phyloP scores from a whole-genome alignment of 306 rosid genomes.

The Luffa acutangula region DNA sequence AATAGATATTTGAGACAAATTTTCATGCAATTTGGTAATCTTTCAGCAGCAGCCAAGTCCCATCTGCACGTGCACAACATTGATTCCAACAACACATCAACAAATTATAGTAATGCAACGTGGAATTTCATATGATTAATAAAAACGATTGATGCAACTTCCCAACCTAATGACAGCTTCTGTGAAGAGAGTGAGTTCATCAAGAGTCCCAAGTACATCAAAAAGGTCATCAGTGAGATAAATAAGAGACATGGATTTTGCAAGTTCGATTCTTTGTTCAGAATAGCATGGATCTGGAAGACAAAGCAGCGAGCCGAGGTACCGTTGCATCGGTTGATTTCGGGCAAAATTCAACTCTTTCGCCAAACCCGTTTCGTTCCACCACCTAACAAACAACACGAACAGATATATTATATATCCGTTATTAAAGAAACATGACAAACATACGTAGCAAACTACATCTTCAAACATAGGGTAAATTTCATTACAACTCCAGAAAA shows the following conservation, averaged over 20 bases:
- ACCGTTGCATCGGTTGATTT: conserved; percentile 67
- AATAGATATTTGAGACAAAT: conserved; percentile 35
- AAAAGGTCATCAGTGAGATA: conserved; percentile 53
- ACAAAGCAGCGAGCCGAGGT: conserved; percentile 41
- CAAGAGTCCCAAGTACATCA: conserved; percentile 41
- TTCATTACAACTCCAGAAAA: no score
- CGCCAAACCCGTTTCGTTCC: conserved; percentile 40
- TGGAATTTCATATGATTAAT: neutral
- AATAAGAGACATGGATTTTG: conserved; percentile 53
- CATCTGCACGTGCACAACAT: conserved; percentile 26
- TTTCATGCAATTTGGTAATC: conserved; percentile 44
- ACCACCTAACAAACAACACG: conserved; percentile 30
- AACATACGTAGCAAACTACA: neutral
- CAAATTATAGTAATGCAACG: neutral
- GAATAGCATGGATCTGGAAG: conserved; percentile 32
- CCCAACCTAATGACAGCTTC: no score
- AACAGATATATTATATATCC: neutral
- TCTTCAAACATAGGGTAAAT: no score
- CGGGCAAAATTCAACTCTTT: conserved; percentile 40
- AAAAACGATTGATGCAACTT: no score
- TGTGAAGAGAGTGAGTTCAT: conserved; percentile 48
- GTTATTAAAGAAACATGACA: neutral
- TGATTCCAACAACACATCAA: neutral
- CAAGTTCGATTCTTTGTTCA: conserved; percentile 47
- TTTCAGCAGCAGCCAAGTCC: conserved; percentile 27